Conservation (phyloP, 2,329 filamentous ascomycete species). For the Penicillium sp. region DNA sequence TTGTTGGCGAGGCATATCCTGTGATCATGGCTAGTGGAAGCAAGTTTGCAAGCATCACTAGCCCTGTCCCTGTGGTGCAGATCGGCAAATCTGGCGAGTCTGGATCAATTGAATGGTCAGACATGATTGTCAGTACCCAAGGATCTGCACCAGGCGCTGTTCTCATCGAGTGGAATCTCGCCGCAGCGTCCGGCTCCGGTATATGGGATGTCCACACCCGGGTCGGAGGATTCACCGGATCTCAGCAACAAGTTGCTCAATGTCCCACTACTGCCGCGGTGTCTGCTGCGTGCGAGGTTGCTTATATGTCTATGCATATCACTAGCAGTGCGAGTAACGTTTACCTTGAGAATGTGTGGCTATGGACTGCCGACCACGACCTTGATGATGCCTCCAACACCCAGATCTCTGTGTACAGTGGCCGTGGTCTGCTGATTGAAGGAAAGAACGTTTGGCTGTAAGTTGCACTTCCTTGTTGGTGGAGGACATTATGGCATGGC, state of each 20-base stretch:
- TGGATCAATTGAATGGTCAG: conserved; percentile 69
- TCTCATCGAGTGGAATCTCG: conserved; percentile 73
- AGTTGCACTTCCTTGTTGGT: conserved; percentile 15
- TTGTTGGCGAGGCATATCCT: conserved; percentile 59
- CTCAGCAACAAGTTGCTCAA: conserved; percentile 45
- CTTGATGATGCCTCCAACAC: conserved; percentile 53
- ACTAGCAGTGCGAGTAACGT: conserved; percentile 35
- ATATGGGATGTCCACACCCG: conserved; percentile 60
- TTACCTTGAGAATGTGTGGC: conserved; percentile 55
- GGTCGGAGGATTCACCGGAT: conserved; percentile 55
- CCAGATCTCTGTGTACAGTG: conserved; percentile 56
- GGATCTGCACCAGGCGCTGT: conserved; percentile 68
- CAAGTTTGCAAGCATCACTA: conserved; percentile 58
- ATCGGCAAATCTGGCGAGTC: conserved; percentile 65
- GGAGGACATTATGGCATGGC: not conserved
- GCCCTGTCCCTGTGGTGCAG: conserved; percentile 66
- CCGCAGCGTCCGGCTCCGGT: conserved; percentile 49
- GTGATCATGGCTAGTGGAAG: conserved; percentile 59
- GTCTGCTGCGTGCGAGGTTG: conserved; percentile 38
- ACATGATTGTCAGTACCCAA: conserved; percentile 70
- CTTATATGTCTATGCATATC: conserved; percentile 42
- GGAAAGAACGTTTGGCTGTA: conserved; percentile 44
- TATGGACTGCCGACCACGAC: conserved; percentile 59
- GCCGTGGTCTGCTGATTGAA: conserved; percentile 55
- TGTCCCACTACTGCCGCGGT: conserved; percentile 46